These are phyloP conservation scores for Wickerhamiella qilinensis DNA, from an alignment of 805 yeast genomes.

Conservation along the genomic window DNA sequence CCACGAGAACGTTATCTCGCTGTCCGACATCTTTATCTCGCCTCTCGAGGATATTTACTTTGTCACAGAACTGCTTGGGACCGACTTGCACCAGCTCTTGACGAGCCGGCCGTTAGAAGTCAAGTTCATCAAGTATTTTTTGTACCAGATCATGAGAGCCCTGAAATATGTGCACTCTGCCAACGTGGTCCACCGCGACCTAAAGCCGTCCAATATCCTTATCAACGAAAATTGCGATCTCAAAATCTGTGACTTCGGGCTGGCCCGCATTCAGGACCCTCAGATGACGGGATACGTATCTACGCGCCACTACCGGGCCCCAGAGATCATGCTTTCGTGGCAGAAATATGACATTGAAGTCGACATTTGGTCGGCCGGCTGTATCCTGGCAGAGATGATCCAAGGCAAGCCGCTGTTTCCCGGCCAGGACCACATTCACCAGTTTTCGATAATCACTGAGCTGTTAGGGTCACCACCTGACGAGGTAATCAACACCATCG, in stretches of 20 bases:
- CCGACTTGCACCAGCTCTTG: conserved; percentile 81
- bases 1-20: conserved; percentile 85
- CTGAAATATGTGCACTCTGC: conserved; percentile 83
- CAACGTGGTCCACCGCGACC: conserved; percentile 79
- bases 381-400: conserved; percentile 94
- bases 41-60: conserved; percentile 92
- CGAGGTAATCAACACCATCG: conserved; percentile 90
- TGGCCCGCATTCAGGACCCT: conserved; percentile 94
- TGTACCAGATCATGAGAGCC: conserved; percentile 83
- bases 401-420: conserved; percentile 96
- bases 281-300: conserved; percentile 98
- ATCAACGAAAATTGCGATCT: conserved; percentile 83
- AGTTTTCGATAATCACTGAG: conserved; percentile 92
- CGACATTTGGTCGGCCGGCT: conserved; percentile 96
- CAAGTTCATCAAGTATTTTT: conserved; percentile 91
- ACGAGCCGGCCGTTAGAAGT: conserved; percentile 89
- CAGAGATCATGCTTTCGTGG: conserved; percentile 98
- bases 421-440: conserved; percentile 96
- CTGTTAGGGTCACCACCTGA: conserved; percentile 90
- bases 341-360: conserved; percentile 94
- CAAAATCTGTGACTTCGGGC: conserved; percentile 85
- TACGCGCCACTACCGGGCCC: conserved; percentile 91
- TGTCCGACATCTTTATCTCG: conserved; percentile 84
- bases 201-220: conserved; percentile 66
- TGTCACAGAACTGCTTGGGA: conserved; percentile 93